Base-by-base conservation (phyloP, 208 protist species). In the Acanthamoeba castellanii region DNA sequence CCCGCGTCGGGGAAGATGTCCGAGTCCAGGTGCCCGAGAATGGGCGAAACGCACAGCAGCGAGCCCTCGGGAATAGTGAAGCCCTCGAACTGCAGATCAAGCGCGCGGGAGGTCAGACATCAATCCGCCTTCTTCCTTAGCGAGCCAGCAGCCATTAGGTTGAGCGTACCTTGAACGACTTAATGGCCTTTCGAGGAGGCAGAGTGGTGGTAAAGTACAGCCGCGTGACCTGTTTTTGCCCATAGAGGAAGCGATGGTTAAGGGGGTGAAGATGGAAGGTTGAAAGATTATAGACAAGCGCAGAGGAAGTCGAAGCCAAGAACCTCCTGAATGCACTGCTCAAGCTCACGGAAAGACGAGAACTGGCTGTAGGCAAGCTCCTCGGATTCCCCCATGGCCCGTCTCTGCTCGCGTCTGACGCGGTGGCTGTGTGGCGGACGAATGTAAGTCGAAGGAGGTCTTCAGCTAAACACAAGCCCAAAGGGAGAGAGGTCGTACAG, bases 1-100 rank as follows among this genome's bases (percentile, higher is more conserved):
- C 25, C 34, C 13, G 78, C 78, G 45, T 85, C 78, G 78, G 78
- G 78, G 47, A 85, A 85, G 16, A 85, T 85, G 78, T 85, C 78
- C 27, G 78, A 85, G 30, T 85, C 78, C 25, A 85, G 47, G 25
- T 85, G 78, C 8, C 78, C 78, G 27, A 85, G 78, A n/a, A 85
- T 8, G 27, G 78, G 78, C 45, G 78, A 85, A 11, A 85, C 78
- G 47, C 78, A 85, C 47, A 85, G n/a, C 34, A 85, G n/a, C 37
- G 78, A 85, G 25, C 78, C 78, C 78, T 85, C 78, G 16, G 34
- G 42, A n/a, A 85, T 59, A 14, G 34, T 85, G 30, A 37, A 85
- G 34, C 78, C 78, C 25, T 85, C 78, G n/a, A 85, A 85, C 78
- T 85, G 32, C 37, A 81, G 13, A 61, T 0, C 20, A 42, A 42